A percentile compares a stretch with the other conserved stretches of the same genome.
Conservation (phyloP, 1,284 basidiomycete genomes). For the Hortiboletus rubellus region DNA sequence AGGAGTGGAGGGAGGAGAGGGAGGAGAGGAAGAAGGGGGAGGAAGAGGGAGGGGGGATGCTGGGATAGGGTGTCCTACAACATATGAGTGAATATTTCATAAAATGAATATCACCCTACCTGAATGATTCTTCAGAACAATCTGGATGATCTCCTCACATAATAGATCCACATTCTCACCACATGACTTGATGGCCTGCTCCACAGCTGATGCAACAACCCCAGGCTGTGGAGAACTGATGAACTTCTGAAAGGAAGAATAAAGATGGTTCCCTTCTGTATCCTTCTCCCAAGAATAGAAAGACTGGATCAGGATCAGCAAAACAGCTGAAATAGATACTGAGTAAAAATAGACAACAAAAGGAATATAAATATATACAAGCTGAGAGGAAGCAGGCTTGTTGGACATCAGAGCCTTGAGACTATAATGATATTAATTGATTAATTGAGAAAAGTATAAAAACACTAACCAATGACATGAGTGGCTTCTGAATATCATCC, state of each 20-base stretch:
- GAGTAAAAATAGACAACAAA: neutral
- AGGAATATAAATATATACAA: neutral
- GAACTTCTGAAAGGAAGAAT: neutral
- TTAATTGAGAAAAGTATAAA: neutral
- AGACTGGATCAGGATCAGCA: neutral
- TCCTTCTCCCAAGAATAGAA: conserved; percentile 1
- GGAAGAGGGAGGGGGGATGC: no score
- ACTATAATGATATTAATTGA: neutral
- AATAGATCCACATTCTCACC: neutral
- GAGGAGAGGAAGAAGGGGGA: no score
- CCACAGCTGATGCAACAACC: neutral
- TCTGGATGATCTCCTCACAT: neutral
- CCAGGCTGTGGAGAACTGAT: neutral
- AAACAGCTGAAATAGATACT: neutral
- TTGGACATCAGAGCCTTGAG: neutral
- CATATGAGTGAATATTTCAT: neutral
- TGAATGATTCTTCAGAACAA: neutral
- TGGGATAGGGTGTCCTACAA: neutral
- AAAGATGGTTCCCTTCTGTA: neutral
- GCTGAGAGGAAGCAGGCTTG: neutral
- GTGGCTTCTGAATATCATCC: neutral
- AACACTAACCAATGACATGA: neutral
- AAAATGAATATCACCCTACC: neutral
- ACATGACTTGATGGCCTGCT: neutral
- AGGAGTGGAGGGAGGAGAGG: no score